Percentiles rank a stretch among this genome's conserved stretches.
These are phyloP conservation scores for Haplosporangium sp. DNA, from an alignment of 371 early-diverging fungal species.

Conservation along the genomic window DNA sequence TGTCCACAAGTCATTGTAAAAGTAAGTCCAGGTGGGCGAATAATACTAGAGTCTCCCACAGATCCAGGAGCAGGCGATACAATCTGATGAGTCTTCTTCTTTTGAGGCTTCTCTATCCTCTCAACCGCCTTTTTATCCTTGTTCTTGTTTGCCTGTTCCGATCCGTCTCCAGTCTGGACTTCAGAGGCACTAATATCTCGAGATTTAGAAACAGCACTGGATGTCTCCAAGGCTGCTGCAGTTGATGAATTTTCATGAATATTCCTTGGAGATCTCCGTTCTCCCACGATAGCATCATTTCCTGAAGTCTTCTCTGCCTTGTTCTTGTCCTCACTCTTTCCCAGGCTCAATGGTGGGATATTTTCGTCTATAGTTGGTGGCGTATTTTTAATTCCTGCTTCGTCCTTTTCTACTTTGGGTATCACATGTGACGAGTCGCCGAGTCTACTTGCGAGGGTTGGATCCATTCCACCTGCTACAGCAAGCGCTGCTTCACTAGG, in stretches of 20 bases:
- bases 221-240: neutral
- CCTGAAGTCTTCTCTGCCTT: neutral
- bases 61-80: constrained; percentile 48
- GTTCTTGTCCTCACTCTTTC: neutral
- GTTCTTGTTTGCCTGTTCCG: constrained; percentile 7
- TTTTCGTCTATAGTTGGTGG: constrained; percentile 3
- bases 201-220: neutral
- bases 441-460: constrained; percentile 34
- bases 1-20: constrained; percentile 70
- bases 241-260: constrained; percentile 34
- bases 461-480: constrained; percentile 55
- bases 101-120: constrained; percentile 26
- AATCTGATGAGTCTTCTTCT: constrained; percentile 38
- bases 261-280: constrained; percentile 36
- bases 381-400: neutral
- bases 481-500: constrained; percentile 54
- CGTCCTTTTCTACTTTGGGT: constrained; percentile 21
- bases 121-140: constrained; percentile 22
- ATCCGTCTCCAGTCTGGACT: neutral
- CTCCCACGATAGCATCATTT: constrained; percentile 23
- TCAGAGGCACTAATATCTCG: neutral
- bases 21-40: constrained; percentile 62
- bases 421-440: constrained; percentile 15
- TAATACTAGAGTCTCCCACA: constrained; percentile 39
- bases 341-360: constrained; percentile 12